A percentile compares a stretch with the other conserved stretches of the same genome.
These are phyloP conservation scores for Pichia gijzeniarum DNA, from an alignment of 805 yeast genomes.

Conservation along the genomic window DNA sequence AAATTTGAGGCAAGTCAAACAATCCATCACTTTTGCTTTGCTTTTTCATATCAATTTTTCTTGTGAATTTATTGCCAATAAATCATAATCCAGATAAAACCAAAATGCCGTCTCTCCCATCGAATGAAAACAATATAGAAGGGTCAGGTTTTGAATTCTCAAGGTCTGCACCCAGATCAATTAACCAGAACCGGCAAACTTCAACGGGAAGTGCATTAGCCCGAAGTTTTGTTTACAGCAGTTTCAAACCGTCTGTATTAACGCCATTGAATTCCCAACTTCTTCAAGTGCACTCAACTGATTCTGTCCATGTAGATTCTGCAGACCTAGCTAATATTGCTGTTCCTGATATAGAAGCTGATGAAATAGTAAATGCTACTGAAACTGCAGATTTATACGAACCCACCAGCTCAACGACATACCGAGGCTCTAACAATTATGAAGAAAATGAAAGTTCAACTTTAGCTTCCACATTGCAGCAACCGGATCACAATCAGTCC, in stretches of 20 bases:
- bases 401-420: not conserved
- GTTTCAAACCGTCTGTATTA: slow-evolving; percentile 23
- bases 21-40: too few species aligned
- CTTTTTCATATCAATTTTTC: too few species aligned
- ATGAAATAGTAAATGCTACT: not conserved
- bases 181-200: slow-evolving; percentile 11
- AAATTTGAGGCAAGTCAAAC: too few species aligned
- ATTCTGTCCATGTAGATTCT: slow-evolving; percentile 49
- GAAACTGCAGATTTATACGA: not conserved
- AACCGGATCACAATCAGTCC: not conserved
- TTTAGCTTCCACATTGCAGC: not conserved
- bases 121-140: not conserved
- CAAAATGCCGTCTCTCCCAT: not conserved
- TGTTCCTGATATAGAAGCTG: slow-evolving; percentile 32
- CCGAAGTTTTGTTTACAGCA: slow-evolving; percentile 35
- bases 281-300: slow-evolving; percentile 38
- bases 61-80: too few species aligned
- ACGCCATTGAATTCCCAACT: slow-evolving; percentile 29
- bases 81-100: too few species aligned
- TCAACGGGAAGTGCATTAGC: slow-evolving; percentile 32
- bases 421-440: not conserved
- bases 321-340: slow-evolving; percentile 54
- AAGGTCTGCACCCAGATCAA: slow-evolving; percentile 9
- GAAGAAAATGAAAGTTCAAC: slow-evolving; percentile 1
- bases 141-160: not conserved